Conservation (phyloP, 1,284 basidiomycete species). For the Mixia osmundae region DNA sequence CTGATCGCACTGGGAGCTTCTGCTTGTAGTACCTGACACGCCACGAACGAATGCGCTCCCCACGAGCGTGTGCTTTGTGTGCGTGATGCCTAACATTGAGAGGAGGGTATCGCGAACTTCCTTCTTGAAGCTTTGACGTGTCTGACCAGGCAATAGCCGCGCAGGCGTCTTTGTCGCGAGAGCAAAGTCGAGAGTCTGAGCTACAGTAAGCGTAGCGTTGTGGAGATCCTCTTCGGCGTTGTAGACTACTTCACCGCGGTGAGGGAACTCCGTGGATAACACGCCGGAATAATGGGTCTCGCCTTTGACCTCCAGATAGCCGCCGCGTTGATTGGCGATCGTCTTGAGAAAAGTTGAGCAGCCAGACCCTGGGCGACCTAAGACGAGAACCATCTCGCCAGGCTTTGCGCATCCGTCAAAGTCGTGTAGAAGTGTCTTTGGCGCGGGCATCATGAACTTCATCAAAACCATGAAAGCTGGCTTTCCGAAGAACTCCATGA, state of each 20-base stretch:
- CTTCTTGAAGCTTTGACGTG: constrained; percentile 27
- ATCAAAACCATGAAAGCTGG: constrained; percentile 27
- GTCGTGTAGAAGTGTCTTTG: constrained; percentile 24
- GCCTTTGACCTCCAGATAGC: constrained; percentile 25
- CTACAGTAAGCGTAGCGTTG: constrained; percentile 29
- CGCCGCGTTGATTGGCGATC: constrained; percentile 21
- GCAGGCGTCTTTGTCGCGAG: constrained; percentile 31
- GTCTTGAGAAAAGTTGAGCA: constrained; percentile 24
- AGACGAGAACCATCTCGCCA: constrained; percentile 33
- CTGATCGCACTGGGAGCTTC: constrained; percentile 5
- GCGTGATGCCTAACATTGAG: constrained; percentile 35
- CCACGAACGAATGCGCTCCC: constrained; percentile 32
- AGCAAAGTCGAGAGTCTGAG: constrained; percentile 33
- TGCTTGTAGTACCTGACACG: constrained; percentile 26
- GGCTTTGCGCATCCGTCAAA: constrained; percentile 50
- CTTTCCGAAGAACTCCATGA: constrained; percentile 33
- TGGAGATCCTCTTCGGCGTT: constrained; percentile 15
- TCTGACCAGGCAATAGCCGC: constrained; percentile 28
- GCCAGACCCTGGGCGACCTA: constrained; percentile 26
- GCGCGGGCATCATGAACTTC: constrained; percentile 14
- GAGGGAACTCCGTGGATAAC: constrained; percentile 27
- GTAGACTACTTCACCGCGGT: constrained; percentile 43
- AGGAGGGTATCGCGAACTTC: constrained; percentile 31
- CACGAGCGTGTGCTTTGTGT: constrained; percentile 34
- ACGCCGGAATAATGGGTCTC: constrained; percentile 35